Percentiles rank a stretch among this genome's conserved stretches.
Evolutionary conservation across 495 filamentous ascomycete genomes (phyloP).

Genomic region (Aspergillus sclerotioniger): DNA sequence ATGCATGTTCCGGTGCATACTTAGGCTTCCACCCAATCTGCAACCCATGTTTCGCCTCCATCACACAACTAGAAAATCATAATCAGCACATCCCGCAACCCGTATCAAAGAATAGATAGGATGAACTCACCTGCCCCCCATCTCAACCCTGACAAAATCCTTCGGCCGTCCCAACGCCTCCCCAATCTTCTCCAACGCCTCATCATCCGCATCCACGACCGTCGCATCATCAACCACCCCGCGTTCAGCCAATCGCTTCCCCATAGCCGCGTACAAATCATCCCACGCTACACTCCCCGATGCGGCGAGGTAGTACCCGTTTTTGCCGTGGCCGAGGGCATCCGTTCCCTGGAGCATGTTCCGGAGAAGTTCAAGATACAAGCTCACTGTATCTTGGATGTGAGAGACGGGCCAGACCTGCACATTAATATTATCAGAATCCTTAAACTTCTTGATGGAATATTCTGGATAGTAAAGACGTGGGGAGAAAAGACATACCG

Average conservation of each 20-base stretch:
- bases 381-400: conserved; percentile 38
- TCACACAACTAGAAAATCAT: conserved; percentile 33
- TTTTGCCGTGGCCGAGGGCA: conserved; percentile 35
- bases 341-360: conserved; percentile 39
- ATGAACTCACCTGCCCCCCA: conserved; percentile 46
- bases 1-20: conserved; percentile 38
- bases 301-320: conserved; percentile 51
- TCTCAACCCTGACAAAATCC: conserved; percentile 31
- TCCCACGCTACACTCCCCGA: conserved; percentile 47
- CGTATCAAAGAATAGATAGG: background rate
- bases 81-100: background rate
- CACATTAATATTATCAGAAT: background rate
- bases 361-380: conserved; percentile 44
- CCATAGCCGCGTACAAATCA: conserved; percentile 44
- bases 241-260: conserved; percentile 35
- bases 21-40: conserved; percentile 41
- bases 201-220: conserved; percentile 31
- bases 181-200: conserved; percentile 35
- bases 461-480: too few species aligned
- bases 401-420: conserved; percentile 52
- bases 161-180: conserved; percentile 27
- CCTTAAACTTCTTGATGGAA: background rate
- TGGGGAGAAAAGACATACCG: conserved; percentile 24
- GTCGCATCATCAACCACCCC: conserved; percentile 30
- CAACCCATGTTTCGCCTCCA: conserved; percentile 34